Conservation (phyloP, 83 land plant species). For the Diphasiastrum complanatum region DNA sequence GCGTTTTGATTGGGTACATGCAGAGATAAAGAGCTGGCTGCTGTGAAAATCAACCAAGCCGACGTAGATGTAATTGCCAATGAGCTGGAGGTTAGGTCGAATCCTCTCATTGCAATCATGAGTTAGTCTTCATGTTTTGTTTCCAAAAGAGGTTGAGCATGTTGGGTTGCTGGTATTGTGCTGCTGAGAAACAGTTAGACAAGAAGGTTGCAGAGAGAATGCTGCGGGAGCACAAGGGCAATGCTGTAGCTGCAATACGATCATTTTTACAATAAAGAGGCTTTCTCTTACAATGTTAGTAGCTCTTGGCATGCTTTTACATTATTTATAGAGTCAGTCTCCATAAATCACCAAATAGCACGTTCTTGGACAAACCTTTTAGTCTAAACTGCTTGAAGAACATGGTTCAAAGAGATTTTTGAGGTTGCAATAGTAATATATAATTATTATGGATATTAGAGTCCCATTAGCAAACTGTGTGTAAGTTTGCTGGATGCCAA, state of each 20-base stretch:
- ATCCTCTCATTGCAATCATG: no score
- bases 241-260: conserved; percentile 85
- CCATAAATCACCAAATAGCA: no score
- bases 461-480: no score
- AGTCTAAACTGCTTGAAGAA: no score
- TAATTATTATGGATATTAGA: no score
- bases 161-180: not conserved
- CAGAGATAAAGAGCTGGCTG: conserved; percentile 90
- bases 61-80: conserved; percentile 83
- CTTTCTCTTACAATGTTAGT: no score
- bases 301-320: no score
- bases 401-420: no score
- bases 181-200: conserved; percentile 48
- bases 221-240: conserved; percentile 89
- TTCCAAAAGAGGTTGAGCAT: not conserved
- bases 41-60: conserved; percentile 75
- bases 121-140: not conserved
- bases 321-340: no score
- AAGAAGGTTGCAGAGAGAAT: conserved; percentile 87
- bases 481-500: no score
- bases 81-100: conserved; percentile 78
- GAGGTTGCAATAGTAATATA: no score
- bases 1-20: not conserved
- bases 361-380: no score
- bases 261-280: conserved; percentile 48